phyloP scores from a whole-genome alignment of 345 rosid species.

The Rhizophora mangle region DNA sequence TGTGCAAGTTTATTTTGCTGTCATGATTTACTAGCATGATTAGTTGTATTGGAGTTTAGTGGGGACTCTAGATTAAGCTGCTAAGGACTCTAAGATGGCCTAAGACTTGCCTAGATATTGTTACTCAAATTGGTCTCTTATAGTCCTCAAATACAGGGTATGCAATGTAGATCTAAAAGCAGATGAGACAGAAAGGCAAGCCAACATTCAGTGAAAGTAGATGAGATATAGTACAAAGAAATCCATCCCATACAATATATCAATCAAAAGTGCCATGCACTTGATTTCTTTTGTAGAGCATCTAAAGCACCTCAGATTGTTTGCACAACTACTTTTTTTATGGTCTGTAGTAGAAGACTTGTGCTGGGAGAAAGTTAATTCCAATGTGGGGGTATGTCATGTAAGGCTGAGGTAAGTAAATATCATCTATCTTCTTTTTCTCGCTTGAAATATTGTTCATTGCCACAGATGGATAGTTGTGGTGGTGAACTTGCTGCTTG shows the following conservation, averaged over 20 bases:
- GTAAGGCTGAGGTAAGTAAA: slow-evolving; percentile 11
- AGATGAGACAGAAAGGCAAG: neutral
- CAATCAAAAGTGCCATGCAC: too few species aligned
- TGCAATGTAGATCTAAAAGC: neutral
- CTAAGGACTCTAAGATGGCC: too few species aligned
- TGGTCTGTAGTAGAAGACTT: neutral
- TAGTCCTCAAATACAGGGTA: too few species aligned
- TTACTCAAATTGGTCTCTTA: too few species aligned
- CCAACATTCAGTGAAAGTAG: neutral
- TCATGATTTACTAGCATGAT: too few species aligned
- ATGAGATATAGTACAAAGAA: neutral
- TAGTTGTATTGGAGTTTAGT: too few species aligned
- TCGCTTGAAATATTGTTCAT: slow-evolving; percentile 3
- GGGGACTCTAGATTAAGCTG: too few species aligned
- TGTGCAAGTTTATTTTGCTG: too few species aligned
- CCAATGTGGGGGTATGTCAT: slow-evolving; percentile 9
- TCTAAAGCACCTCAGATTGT: too few species aligned
- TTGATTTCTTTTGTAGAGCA: too few species aligned
- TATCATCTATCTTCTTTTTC: slow-evolving; percentile 13
- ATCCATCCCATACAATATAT: neutral
- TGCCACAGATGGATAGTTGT: slow-evolving; percentile 19
- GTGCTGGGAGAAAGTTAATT: slow-evolving; percentile 2
- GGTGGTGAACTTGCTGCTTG: slow-evolving; percentile 14
- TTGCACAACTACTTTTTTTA: neutral
- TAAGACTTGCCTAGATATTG: too few species aligned